Evolutionary conservation across 768 basidiomycete genomes (phyloP), one percentile per base, ranked within the genome.

Genomic region (Phanerodontia chrysosporium): DNA sequence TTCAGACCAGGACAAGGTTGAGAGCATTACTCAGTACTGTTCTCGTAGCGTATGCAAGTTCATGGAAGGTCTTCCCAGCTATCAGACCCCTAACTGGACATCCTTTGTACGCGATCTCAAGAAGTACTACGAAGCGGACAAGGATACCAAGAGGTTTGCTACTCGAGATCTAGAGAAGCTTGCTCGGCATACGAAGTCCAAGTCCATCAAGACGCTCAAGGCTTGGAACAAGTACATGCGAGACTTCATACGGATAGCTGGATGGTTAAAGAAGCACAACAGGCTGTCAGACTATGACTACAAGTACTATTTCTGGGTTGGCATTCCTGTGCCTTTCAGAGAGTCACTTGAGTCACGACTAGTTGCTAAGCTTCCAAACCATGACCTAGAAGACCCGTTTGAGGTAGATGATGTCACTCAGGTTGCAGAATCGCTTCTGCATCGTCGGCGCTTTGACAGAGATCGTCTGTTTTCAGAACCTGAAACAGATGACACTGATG

Each of bases 11-110:
- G 57, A 58, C 18, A 58, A 58, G 29, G 22, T 58, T 6, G 35
- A 51, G 36, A 58, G 30, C 36, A 44, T 58, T 27, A 51, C 49
- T 2, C 57, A 58, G 27, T 60, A 60, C 22, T 60, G 59, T 35
- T 60, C 59, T n/a, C 16, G 30, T 14, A 32, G 35, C 13, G 46
- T 60, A 10, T 24, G 27, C 8, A 45, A 60, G 25, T 32, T 55
- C 13, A 49, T 60, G 46, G 32, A 55, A 36, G 59, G 58, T 1
- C 32, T 55, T 6, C 1, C 13, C 3, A 55, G 53, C 36, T 55
- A 48, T 30, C 3, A 21, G 7, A 1, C 10, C n/a, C 22, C 22
- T 8, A 32, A 48, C 21, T 55, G 53, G 53, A 35, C n/a, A 2
- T 0, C 1, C 4, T 60, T 55, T 28, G 27, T 28, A 6, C 4